Evolutionary conservation across 1,284 basidiomycete genomes (phyloP).

Genomic region (Grifola frondosa): DNA sequence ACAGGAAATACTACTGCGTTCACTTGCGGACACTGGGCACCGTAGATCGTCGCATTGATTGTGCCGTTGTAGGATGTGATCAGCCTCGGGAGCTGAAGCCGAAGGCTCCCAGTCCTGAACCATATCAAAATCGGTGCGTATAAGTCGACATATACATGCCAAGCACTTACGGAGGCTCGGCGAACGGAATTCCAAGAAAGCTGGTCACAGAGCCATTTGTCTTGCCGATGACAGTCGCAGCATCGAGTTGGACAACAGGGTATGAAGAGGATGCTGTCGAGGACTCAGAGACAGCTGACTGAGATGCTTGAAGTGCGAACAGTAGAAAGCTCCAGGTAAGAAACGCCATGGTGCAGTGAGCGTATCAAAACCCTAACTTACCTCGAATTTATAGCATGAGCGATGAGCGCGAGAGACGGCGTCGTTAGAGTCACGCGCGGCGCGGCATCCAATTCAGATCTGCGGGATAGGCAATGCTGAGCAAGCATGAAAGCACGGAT

Average conservation of each 20-base stretch:
- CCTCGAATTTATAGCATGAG: no score
- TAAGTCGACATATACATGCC: background rate
- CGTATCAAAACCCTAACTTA: no score
- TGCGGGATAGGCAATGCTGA: no score
- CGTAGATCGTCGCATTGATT: constrained; percentile 40
- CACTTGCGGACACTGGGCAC: constrained; percentile 50
- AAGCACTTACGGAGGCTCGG: constrained; percentile 37
- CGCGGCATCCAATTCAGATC: no score
- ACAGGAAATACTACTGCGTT: constrained; percentile 31
- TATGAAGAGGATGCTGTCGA: background rate
- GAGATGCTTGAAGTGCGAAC: no score
- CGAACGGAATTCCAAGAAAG: constrained; percentile 55
- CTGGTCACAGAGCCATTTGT: constrained; percentile 27
- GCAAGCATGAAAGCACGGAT: no score
- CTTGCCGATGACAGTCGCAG: constrained; percentile 13
- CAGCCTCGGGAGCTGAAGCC: constrained; percentile 47
- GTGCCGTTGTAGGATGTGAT: constrained; percentile 39
- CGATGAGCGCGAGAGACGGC: no score
- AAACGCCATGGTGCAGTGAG: no score
- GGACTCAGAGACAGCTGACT: background rate
- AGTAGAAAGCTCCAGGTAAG: no score
- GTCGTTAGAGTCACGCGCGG: no score
- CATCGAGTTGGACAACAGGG: constrained; percentile 10
- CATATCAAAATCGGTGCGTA: background rate
- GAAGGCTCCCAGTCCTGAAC: constrained; percentile 16